These are phyloP conservation scores for Cystobasidium sp. DNA, from an alignment of 1,284 basidiomycete species.

Conservation along the genomic window DNA sequence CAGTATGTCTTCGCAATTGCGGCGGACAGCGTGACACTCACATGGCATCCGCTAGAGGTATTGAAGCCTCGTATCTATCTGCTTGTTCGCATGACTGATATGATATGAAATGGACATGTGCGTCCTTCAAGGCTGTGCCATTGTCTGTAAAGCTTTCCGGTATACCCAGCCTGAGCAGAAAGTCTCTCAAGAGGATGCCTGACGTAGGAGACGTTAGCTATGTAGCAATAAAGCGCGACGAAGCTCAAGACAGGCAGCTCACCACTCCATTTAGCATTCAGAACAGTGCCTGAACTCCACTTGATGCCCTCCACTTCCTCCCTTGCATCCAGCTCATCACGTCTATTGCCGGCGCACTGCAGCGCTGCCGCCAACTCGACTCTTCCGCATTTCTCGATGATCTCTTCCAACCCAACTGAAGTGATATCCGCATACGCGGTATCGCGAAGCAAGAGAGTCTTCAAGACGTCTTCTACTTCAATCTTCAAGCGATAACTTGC, in stretches of 20 bases:
- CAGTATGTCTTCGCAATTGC: too few species aligned
- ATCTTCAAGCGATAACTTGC: constrained; percentile 20
- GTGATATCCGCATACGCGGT: neutral
- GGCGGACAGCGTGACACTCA: constrained; percentile 2
- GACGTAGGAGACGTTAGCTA: neutral
- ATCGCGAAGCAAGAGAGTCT: neutral
- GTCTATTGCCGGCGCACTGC: constrained; percentile 50
- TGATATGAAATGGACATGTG: constrained; percentile 50
- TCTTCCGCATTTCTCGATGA: neutral
- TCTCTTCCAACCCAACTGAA: constrained; percentile 1
- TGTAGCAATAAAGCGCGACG: neutral
- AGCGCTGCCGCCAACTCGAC: constrained; percentile 11
- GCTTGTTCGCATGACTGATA: constrained; percentile 48
- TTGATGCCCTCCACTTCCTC: constrained; percentile 48
- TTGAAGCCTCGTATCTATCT: constrained; percentile 45
- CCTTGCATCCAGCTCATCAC: constrained; percentile 47
- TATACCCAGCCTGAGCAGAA: constrained; percentile 31
- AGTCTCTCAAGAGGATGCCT: constrained; percentile 28
- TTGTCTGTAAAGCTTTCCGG: neutral
- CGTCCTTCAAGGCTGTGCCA: neutral
- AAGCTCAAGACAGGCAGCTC: neutral
- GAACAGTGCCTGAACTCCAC: constrained; percentile 46
- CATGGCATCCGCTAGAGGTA: constrained; percentile 47
- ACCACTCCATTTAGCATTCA: constrained; percentile 34
- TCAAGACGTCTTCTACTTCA: constrained; percentile 11